Base-by-base conservation (phyloP, 2,329 filamentous ascomycete species). In the Chrysosporium keratinophilum region DNA sequence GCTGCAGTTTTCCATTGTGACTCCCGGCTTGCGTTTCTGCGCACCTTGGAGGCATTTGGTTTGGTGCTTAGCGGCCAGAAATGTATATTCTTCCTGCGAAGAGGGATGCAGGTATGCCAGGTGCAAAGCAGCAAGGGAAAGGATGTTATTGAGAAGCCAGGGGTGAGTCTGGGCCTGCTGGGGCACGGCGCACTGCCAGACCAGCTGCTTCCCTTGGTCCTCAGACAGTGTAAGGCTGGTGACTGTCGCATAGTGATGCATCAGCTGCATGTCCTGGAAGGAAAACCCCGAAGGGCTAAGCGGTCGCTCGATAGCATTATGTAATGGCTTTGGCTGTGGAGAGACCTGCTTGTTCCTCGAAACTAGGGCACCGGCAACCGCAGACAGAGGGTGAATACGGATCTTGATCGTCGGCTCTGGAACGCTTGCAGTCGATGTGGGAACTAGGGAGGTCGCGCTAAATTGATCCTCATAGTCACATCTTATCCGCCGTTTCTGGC, bases 231-330 rank as follows among this genome's bases (percentile, higher is more conserved):
- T 62, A 43, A 52, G 56, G 42, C 65, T 67, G 33, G 65, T 67
- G 12, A 60, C 55, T 7, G 63, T 68, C 7, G 66, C 66, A 55
- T 69, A 74, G 53, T 67, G 64, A 56, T 74, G 69, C 49, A 74
- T 65, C 17, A 74, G 60, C 55, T 73, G 68, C n/a, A 73, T 59
- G 54, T 74, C 71, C 12, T 49, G 34, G 10, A 19, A 9, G n/a
- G 67, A 58, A 23, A 69, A 51, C 40, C 57, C 41, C 49, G 59
- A 50, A 11, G 51, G 53, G 6, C 44, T 41, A 11, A 59, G 56
- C 43, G 53, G 54, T 5, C 42, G 53, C 17, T 40, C 57, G 34
- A 42, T 50, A 48, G 31, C 55, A 6, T 23, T 40, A 35, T 31
- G 4, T 3, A 14, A n/a, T 23, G 19, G 19, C 14, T 23, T 23